Conservation (phyloP, 2,329 filamentous ascomycete genomes). For the Sphaceloma murrayae region DNA sequence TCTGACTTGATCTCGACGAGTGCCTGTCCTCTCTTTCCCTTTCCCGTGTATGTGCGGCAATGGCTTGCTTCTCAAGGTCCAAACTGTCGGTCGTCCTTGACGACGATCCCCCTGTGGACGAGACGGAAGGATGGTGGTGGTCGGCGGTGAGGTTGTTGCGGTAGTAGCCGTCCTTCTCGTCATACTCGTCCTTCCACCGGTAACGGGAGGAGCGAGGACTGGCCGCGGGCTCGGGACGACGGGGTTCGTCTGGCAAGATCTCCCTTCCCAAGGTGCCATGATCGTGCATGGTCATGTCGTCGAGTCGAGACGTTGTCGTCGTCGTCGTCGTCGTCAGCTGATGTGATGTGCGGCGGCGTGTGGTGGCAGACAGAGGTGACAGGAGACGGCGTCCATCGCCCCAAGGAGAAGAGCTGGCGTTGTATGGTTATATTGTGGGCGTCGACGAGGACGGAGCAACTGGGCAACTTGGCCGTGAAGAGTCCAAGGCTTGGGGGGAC, state of each 20-base stretch:
- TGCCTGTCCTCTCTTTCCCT: slow-evolving; percentile 15
- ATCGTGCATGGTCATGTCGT: slow-evolving; percentile 1
- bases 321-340: slow-evolving; percentile 2
- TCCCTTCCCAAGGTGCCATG: slow-evolving; percentile 4
- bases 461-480: slow-evolving; percentile 16
- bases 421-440: slow-evolving; percentile 22
- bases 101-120: slow-evolving; percentile 22
- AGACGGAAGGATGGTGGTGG: slow-evolving; percentile 22
- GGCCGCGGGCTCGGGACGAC: slow-evolving; percentile 5
- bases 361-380: slow-evolving; percentile 1
- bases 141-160: background rate
- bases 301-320: background rate
- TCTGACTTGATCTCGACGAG: slow-evolving; percentile 3
- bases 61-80: slow-evolving; percentile 26
- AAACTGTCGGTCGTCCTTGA: slow-evolving; percentile 24
- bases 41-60: slow-evolving; percentile 18
- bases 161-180: slow-evolving; percentile 10
- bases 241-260: slow-evolving; percentile 2
- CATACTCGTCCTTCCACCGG: slow-evolving; percentile 11
- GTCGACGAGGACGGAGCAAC: slow-evolving; percentile 15
- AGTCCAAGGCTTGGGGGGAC: slow-evolving; percentile 5
- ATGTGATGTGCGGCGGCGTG: too few species aligned
- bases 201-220: slow-evolving; percentile 9
- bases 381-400: background rate
- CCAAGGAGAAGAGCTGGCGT: slow-evolving; percentile 19